A percentile compares a stretch with the other conserved stretches of the same genome.
These are phyloP conservation scores for Mycena latifolia DNA, from an alignment of 768 basidiomycete genomes.

Conservation along the genomic window DNA sequence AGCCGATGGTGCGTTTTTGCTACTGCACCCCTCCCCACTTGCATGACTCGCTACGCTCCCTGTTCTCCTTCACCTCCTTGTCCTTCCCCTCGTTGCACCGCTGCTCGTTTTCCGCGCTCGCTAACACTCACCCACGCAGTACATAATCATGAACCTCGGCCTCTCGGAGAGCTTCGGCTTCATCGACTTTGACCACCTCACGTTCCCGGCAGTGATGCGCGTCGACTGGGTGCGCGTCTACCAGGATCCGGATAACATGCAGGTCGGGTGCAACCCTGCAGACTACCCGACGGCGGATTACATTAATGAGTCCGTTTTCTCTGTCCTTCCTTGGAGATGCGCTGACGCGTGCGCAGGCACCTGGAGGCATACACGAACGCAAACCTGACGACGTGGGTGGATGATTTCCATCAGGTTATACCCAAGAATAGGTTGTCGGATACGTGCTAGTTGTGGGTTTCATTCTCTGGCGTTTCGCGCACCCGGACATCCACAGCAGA, in stretches of 20 bases:
- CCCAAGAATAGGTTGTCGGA: slow-evolving; percentile 22
- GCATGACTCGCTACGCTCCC: background rate
- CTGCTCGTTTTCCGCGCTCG: slow-evolving; percentile 24
- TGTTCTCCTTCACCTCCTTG: slow-evolving; percentile 14
- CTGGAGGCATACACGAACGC: slow-evolving; percentile 69
- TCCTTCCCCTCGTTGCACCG: background rate
- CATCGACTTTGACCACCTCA: slow-evolving; percentile 76
- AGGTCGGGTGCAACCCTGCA: slow-evolving; percentile 80
- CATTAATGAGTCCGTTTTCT: slow-evolving; percentile 65
- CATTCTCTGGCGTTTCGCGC: slow-evolving; percentile 10
- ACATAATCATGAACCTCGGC: slow-evolving; percentile 86
- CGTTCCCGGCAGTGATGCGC: slow-evolving; percentile 71
- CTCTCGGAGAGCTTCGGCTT: slow-evolving; percentile 83
- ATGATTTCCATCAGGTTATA: slow-evolving; percentile 43
- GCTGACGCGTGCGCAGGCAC: slow-evolving; percentile 48
- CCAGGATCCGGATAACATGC: slow-evolving; percentile 69
- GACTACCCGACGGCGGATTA: slow-evolving; percentile 79
- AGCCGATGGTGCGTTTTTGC: slow-evolving; percentile 79
- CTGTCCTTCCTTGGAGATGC: slow-evolving; percentile 4
- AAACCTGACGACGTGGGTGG: slow-evolving; percentile 57
- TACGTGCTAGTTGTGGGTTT: slow-evolving; percentile 23
- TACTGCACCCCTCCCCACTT: slow-evolving; percentile 4
- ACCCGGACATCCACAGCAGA: slow-evolving; percentile 8
- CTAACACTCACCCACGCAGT: slow-evolving; percentile 64
- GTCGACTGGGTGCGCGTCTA: slow-evolving; percentile 77